These are phyloP conservation scores for Chlamydomonas applanata DNA, from an alignment of 139 green algal genomes.

Conservation along the genomic window DNA sequence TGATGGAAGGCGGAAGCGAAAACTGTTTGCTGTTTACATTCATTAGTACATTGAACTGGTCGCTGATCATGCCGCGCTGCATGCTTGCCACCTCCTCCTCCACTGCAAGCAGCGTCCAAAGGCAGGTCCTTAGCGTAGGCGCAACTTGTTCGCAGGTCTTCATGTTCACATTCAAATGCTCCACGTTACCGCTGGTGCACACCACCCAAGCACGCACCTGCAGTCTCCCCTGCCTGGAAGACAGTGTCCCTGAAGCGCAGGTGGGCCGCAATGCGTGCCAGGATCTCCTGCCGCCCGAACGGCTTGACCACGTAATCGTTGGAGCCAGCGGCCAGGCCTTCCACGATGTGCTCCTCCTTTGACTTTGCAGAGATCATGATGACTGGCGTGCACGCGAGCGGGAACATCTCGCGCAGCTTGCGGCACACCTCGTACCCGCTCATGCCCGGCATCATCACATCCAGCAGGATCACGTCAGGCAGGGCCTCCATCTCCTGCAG, in stretches of 20 bases:
- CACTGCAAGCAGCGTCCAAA: no score
- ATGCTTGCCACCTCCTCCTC: no score
- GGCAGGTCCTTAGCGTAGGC: no score
- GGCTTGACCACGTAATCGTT: slow-evolving; percentile 68
- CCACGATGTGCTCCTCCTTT: slow-evolving; percentile 62
- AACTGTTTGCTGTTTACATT: neutral
- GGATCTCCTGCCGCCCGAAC: slow-evolving; percentile 52
- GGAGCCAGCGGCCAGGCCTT: slow-evolving; percentile 41
- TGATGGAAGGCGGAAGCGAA: neutral
- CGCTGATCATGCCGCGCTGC: no score
- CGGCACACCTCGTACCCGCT: slow-evolving; percentile 63
- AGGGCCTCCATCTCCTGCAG: slow-evolving; percentile 21
- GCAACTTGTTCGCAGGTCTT: no score
- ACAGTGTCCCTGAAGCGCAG: slow-evolving; percentile 49
- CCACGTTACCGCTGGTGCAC: no score
- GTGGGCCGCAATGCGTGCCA: slow-evolving; percentile 64
- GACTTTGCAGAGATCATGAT: slow-evolving; percentile 63
- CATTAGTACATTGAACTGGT: no score
- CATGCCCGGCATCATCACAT: slow-evolving; percentile 80
- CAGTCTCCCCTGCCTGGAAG: slow-evolving; percentile 13
- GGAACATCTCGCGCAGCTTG: slow-evolving; percentile 27
- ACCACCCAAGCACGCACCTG: neutral
- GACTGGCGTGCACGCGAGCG: slow-evolving; percentile 52
- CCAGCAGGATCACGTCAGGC: slow-evolving; percentile 63
- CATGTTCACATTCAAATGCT: no score